Evolutionary conservation across 1,284 basidiomycete species (phyloP).

Genomic region (Ustilago shanxiensis): DNA sequence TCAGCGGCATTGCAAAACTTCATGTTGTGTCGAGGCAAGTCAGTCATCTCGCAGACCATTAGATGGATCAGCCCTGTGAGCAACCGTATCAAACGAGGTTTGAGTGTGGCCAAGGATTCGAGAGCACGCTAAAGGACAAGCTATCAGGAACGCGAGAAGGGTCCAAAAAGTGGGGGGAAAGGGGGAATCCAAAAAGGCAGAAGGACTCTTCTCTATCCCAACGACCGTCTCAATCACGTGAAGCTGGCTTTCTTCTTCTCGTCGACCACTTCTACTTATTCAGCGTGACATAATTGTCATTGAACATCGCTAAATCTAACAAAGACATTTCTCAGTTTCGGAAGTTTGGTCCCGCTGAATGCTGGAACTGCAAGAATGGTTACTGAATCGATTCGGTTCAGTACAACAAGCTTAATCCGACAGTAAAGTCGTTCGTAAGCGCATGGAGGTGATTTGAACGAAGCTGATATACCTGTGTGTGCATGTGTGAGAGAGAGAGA

Average conservation of each 20-base stretch:
- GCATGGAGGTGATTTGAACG: too few relatives aligned
- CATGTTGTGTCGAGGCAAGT: too few relatives aligned
- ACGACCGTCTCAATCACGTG: background rate
- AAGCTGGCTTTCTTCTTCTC: background rate
- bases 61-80: too few relatives aligned
- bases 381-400: too few relatives aligned
- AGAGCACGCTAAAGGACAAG: background rate
- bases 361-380: too few relatives aligned
- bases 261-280: background rate
- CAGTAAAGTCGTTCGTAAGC: too few relatives aligned
- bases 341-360: slow-evolving; percentile 12
- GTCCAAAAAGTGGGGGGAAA: background rate
- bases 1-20: background rate
- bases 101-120: background rate
- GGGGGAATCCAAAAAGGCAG: background rate
- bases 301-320: slow-evolving; percentile 4
- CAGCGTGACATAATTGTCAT: slow-evolving; percentile 17
- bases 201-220: slow-evolving; percentile 17
- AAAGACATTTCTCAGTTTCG: slow-evolving; percentile 1
- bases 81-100: too few relatives aligned
- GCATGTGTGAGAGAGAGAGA: background rate
- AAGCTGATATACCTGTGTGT: too few relatives aligned
- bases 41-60: too few relatives aligned
- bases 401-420: too few relatives aligned
- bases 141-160: slow-evolving; percentile 1